Conservation (phyloP, 2,329 filamentous ascomycete species). For the Drechslerella coelobrocha region DNA sequence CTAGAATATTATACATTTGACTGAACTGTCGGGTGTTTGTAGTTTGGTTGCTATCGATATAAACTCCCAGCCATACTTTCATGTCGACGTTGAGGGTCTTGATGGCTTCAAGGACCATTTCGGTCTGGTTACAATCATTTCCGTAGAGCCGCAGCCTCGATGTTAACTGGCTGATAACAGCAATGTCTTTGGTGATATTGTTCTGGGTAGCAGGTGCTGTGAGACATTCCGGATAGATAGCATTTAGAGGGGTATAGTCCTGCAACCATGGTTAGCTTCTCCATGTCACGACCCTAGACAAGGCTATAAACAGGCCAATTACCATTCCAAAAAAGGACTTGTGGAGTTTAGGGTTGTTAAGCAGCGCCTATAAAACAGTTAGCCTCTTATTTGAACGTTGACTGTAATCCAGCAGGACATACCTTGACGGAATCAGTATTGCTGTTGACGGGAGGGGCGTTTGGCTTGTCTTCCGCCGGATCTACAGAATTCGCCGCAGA, state of each 20-base stretch:
- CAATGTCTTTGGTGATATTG: conserved; percentile 89
- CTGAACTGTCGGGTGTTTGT: conserved; percentile 82
- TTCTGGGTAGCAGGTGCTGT: conserved; percentile 83
- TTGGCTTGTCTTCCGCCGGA: conserved; percentile 51
- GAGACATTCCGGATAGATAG: conserved; percentile 85
- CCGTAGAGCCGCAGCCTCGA: conserved; percentile 89
- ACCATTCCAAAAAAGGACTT: conserved; percentile 88
- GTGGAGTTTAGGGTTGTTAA: conserved; percentile 82
- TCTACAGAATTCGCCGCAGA: conserved; percentile 52
- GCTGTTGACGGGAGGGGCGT: conserved; percentile 63
- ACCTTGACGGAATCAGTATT: conserved; percentile 64
- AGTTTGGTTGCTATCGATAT: conserved; percentile 82
- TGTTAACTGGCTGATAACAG: conserved; percentile 86
- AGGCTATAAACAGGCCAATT: not conserved
- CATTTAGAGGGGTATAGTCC: conserved; percentile 91
- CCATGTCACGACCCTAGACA: not conserved
- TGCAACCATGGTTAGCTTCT: conserved; percentile 12
- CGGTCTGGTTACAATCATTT: conserved; percentile 95
- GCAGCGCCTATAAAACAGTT: conserved; percentile 68
- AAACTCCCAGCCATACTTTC: conserved; percentile 94
- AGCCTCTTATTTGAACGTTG: conserved; percentile 53
- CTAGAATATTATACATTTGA: conserved; percentile 82
- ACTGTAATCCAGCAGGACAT: conserved; percentile 80
- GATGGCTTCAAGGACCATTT: conserved; percentile 88
- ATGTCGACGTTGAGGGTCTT: conserved; percentile 75